Base-by-base conservation (phyloP, 306 rosid species). In the Citrullus amarus region DNA sequence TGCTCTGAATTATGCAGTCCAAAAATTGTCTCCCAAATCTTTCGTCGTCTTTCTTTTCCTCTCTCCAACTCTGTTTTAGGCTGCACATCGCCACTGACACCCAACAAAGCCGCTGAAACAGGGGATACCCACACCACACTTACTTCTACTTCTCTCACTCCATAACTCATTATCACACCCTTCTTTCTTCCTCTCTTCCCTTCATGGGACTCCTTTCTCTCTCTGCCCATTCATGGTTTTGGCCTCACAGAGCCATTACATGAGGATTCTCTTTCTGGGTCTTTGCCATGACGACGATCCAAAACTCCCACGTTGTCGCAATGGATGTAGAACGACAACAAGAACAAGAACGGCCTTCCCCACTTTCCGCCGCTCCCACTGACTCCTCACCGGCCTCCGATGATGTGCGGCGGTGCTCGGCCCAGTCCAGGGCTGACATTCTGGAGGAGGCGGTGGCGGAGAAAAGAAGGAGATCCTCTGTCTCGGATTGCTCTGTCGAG, bases 201-300 rank as follows among this genome's bases (percentile, higher is more conserved):
- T 65, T 38, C 2, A 65, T 65, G 78, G 50, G n/a, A 3, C 34
- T 72, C 83, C 59, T 81, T 79, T 82, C 76, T 81, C 81, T 82
- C 78, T 79, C 75, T 73, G 88, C 82, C 81, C 78, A 63, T 88
- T 85, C n/a, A 82, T 86, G 83, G 68, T 86, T 80, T 79, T 83
- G 41, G 84, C 83, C 84, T 76, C 78, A 12, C 65, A 63, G 68
- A 67, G 80, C 51, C 87, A 81, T 88, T 88, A 77, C 92, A 92
- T 93, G 96, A 90, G 81, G 91, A 86, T 83, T 90, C 90, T 84
- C 62, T 84, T 73, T 88, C 76, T 79, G 85, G 84, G 80, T 82
- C 59, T 80, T 79, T 76, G 69, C 73, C 81, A 93, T 91, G 94
- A 69, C 83, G 74, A 81, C 82, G 5, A 30, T 79, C 80, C 85